Evolutionary conservation across 768 basidiomycete genomes (phyloP).

Genomic region (Suillus tomentosus): DNA sequence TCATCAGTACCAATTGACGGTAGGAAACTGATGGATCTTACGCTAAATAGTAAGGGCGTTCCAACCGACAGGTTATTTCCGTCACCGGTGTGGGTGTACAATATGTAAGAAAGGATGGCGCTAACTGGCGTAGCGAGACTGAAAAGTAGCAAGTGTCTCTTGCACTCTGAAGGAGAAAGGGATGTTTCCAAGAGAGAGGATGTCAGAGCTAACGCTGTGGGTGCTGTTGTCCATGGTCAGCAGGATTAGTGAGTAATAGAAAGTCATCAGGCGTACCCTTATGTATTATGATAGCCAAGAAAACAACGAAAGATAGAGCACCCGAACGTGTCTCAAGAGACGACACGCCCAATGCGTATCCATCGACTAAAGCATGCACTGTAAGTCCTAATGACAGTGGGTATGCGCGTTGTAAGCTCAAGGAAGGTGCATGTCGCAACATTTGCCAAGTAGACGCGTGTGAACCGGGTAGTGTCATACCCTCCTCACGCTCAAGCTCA

Average conservation of each 20-base stretch:
- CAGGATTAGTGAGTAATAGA: not conserved
- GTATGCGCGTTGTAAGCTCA: slow-evolving; percentile 48
- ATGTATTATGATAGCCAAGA: slow-evolving; percentile 88
- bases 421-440: slow-evolving; percentile 14
- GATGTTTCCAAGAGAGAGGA: slow-evolving; percentile 79
- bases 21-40: slow-evolving; percentile 39
- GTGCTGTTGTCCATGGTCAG: slow-evolving; percentile 52
- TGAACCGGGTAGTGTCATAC: slow-evolving; percentile 17
- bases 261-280: slow-evolving; percentile 57
- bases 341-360: slow-evolving; percentile 87
- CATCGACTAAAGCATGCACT: slow-evolving; percentile 89
- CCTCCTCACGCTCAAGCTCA: slow-evolving; percentile 52
- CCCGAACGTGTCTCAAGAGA: slow-evolving; percentile 44
- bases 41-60: slow-evolving; percentile 80
- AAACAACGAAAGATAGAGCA: slow-evolving; percentile 78
- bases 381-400: slow-evolving; percentile 84
- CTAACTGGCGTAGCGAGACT: slow-evolving; percentile 82
- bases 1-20: not conserved
- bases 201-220: slow-evolving; percentile 87
- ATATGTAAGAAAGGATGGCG: slow-evolving; percentile 72
- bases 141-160: slow-evolving; percentile 76
- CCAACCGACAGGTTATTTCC: slow-evolving; percentile 62
- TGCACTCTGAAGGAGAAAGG: slow-evolving; percentile 69
- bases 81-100: slow-evolving; percentile 53
- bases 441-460: slow-evolving; percentile 18